Evolutionary conservation across 495 filamentous ascomycete genomes (phyloP).

Genomic region (Penicillium daleae): DNA sequence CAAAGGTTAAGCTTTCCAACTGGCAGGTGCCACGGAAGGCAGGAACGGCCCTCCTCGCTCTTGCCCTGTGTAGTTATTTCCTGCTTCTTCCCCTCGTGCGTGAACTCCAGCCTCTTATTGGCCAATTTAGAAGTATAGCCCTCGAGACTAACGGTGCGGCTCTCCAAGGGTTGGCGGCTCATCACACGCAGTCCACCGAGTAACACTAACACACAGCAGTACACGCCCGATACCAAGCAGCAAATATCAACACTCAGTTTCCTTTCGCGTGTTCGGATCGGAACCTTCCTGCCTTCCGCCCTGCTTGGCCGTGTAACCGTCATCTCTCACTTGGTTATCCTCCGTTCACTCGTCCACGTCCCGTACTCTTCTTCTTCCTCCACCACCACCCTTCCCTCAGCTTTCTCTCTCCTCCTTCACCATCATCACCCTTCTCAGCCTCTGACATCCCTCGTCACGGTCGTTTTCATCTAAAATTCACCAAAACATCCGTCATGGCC

Average conservation of each 20-base stretch:
- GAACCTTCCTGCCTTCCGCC: neutral
- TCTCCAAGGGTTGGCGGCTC: slow-evolving; percentile 8
- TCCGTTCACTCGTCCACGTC: neutral
- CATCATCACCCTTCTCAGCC: no score
- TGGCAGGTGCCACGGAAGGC: slow-evolving; percentile 5
- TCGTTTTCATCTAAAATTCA: neutral
- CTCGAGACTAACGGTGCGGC: neutral
- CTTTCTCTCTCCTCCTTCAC: neutral
- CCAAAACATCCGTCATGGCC: neutral
- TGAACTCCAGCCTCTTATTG: neutral
- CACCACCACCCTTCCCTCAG: neutral
- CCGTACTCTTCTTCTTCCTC: neutral
- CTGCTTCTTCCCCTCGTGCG: neutral
- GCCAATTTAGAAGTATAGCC: slow-evolving; percentile 1
- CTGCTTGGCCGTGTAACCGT: neutral
- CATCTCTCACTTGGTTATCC: neutral
- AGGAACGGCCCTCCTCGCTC: neutral
- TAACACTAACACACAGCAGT: neutral
- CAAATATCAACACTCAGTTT: neutral
- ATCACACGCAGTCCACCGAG: neutral
- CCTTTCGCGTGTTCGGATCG: neutral
- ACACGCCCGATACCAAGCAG: no score
- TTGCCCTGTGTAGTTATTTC: neutral
- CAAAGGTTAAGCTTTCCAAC: neutral
- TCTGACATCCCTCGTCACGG: neutral